Evolutionary conservation across 306 rosid genomes (phyloP).

Genomic region (Carpinus viminea): DNA sequence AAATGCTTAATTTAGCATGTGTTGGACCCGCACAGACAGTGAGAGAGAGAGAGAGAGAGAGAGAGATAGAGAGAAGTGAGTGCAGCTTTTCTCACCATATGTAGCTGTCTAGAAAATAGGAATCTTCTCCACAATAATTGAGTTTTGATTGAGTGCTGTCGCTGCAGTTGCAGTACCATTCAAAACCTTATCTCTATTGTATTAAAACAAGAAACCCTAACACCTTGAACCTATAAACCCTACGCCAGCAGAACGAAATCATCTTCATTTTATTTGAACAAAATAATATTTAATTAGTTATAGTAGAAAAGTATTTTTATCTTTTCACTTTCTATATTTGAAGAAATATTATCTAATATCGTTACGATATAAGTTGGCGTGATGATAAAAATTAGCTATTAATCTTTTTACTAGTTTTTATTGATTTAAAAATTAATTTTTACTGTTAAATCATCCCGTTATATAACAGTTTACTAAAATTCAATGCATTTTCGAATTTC

Average conservation of each 20-base stretch:
- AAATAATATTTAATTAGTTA: too few species aligned
- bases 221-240: slow-evolving; percentile 9
- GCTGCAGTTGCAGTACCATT: slow-evolving; percentile 26
- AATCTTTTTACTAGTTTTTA: too few species aligned
- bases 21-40: background rate
- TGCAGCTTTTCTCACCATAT: slow-evolving; percentile 27
- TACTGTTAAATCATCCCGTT: too few species aligned
- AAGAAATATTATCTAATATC: too few species aligned
- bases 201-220: slow-evolving; percentile 35
- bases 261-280: too few species aligned
- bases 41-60: slow-evolving; percentile 11
- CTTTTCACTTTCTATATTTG: too few species aligned
- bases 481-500: too few species aligned
- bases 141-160: slow-evolving; percentile 26
- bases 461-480: too few species aligned
- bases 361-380: too few species aligned
- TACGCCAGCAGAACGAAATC: background rate
- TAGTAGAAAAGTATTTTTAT: too few species aligned
- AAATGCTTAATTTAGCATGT: background rate
- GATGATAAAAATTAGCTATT: too few species aligned
- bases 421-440: too few species aligned
- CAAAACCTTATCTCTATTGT: slow-evolving; percentile 27
- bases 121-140: slow-evolving; percentile 52
- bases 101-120: slow-evolving; percentile 38
- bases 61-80: background rate